Evolutionary conservation across 805 yeast species (phyloP).

Genomic region (Yamadazyma phyllophila): DNA sequence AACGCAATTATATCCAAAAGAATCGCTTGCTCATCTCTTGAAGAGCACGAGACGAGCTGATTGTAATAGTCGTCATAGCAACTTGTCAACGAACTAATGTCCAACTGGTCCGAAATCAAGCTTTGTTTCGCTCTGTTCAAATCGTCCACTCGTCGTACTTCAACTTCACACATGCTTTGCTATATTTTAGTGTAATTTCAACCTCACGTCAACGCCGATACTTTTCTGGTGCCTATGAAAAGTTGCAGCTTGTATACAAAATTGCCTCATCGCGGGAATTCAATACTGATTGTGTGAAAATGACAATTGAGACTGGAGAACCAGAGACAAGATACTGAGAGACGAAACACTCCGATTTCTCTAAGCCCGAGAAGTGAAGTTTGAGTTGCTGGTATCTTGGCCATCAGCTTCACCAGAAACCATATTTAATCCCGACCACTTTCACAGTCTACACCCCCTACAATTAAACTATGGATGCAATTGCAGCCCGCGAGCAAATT

Average conservation of each 20-base stretch:
- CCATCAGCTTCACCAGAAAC: no score
- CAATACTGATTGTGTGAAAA: not conserved
- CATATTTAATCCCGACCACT: not conserved
- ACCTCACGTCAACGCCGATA: not conserved
- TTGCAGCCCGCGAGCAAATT: not conserved
- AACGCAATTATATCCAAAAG: slow-evolving; percentile 6
- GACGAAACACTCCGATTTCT: not conserved
- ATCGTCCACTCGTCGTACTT: slow-evolving; percentile 1
- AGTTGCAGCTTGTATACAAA: not conserved
- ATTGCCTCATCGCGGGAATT: slow-evolving; percentile 3
- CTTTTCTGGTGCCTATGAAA: not conserved
- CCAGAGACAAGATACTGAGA: not conserved
- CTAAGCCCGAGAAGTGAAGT: not conserved
- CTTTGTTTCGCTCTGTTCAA: not conserved
- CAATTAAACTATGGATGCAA: not conserved
- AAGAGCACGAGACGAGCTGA: not conserved
- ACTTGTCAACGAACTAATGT: not conserved
- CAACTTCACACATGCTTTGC: not conserved
- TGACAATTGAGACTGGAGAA: not conserved
- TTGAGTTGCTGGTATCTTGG: no score
- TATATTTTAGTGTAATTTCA: not conserved
- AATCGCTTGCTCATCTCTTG: not conserved
- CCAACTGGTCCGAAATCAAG: not conserved
- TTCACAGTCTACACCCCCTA: not conserved
- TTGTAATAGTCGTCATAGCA: not conserved